Evolutionary conservation across 2,329 filamentous ascomycete species (phyloP).

Genomic region (Penicillium sp.): DNA sequence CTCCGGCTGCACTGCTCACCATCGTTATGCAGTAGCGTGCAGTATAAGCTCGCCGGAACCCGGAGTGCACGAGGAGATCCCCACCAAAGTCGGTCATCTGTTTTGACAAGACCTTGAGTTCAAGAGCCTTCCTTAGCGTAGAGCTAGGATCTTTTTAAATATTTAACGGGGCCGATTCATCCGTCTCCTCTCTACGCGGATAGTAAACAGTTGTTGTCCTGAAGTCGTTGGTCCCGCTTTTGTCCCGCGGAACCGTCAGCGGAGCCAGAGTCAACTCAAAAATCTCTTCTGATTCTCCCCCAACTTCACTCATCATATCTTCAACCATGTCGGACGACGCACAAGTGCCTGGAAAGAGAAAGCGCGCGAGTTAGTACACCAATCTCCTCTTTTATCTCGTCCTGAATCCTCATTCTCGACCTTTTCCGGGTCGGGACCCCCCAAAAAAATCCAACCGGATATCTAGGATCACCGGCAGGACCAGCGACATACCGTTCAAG

Average conservation of each 20-base stretch:
- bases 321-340: constrained; percentile 34
- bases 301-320: constrained; percentile 2
- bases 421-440: not conserved
- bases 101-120: not conserved
- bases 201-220: not conserved
- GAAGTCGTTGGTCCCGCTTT: constrained; percentile 15
- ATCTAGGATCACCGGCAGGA: not conserved
- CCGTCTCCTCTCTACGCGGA: not conserved
- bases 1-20: not conserved
- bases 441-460: not conserved
- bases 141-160: not conserved
- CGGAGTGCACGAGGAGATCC: not conserved
- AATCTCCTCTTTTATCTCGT: not conserved
- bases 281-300: constrained; percentile 20
- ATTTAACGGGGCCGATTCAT: not conserved
- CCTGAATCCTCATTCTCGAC: not conserved
- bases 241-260: constrained; percentile 17
- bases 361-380: constrained; percentile 39
- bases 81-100: constrained; percentile 9
- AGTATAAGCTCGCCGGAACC: constrained; percentile 4
- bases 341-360: constrained; percentile 38
- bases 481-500: not conserved
- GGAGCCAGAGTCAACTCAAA: constrained; percentile 13
- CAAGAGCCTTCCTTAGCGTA: not conserved
- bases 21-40: constrained; percentile 6